Evolutionary conservation across 331 rosid genomes (phyloP).

Genomic region (Quercus lobata): DNA sequence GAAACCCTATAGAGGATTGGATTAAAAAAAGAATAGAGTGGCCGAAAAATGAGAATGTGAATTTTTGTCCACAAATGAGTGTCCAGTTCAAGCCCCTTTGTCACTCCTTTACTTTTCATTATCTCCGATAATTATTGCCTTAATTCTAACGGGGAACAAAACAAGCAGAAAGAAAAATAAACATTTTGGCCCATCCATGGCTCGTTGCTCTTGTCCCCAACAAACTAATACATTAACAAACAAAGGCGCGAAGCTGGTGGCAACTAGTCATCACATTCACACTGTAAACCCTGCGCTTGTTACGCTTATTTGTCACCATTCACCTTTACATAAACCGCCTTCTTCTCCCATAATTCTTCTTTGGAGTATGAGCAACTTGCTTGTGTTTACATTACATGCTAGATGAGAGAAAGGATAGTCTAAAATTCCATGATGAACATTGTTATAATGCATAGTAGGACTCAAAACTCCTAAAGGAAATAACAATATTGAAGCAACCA

Average conservation of each 20-base stretch:
- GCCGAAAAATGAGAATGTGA: conserved; percentile 4
- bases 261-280: conserved; percentile 7
- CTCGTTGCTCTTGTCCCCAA: conserved; percentile 55
- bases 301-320: conserved; percentile 12
- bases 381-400: neutral
- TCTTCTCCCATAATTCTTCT: neutral
- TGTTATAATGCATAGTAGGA: no score
- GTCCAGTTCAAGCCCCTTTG: conserved; percentile 41
- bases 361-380: neutral
- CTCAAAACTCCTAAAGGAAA: neutral
- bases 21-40: conserved; percentile 1
- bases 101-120: conserved; percentile 37
- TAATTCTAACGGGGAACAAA: conserved; percentile 24
- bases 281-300: conserved; percentile 14
- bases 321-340: conserved; percentile 5
- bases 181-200: conserved; percentile 50
- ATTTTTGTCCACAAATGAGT: conserved; percentile 41
- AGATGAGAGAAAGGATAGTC: neutral
- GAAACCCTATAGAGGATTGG: neutral
- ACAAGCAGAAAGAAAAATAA: conserved; percentile 45
- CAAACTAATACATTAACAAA: neutral
- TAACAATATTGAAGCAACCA: neutral
- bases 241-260: conserved; percentile 40
- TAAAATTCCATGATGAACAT: no score
- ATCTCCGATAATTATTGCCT: conserved; percentile 9